Percentiles rank a stretch among this genome's conserved stretches.
These are phyloP conservation scores for Phaeodactylum tricornutum DNA, from an alignment of 108 stramenopile genomes.

Conservation along the genomic window DNA sequence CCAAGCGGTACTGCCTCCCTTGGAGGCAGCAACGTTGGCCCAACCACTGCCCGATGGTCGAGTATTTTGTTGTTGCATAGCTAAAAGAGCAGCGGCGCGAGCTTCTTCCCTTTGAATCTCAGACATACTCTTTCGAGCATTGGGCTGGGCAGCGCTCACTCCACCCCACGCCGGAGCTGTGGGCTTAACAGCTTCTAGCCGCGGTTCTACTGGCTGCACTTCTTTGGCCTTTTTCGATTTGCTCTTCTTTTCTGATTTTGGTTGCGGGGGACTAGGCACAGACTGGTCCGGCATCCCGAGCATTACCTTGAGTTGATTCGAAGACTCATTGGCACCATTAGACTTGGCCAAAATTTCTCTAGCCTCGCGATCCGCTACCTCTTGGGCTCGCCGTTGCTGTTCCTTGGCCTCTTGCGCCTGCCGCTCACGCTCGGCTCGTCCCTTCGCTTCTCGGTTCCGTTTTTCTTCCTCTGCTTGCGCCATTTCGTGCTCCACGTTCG, in stretches of 20 bases:
- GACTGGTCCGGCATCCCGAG: slow-evolving; percentile 48
- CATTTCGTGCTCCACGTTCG: slow-evolving; percentile 1
- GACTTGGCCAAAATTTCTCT: background rate
- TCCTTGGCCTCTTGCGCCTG: slow-evolving; percentile 17
- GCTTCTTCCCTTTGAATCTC: slow-evolving; percentile 89
- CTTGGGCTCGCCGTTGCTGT: slow-evolving; percentile 10
- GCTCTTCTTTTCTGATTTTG: slow-evolving; percentile 13
- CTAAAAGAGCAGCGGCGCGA: slow-evolving; percentile 45
- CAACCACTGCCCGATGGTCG: slow-evolving; percentile 57
- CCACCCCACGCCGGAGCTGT: slow-evolving; percentile 74
- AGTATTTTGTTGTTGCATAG: slow-evolving; percentile 32
- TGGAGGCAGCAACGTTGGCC: slow-evolving; percentile 69
- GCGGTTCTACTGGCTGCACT: slow-evolving; percentile 7
- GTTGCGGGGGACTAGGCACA: background rate
- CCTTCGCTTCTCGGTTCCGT: slow-evolving; percentile 4
- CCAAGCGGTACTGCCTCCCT: slow-evolving; percentile 51
- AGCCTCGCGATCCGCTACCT: slow-evolving; percentile 5
- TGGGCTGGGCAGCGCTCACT: slow-evolving; percentile 18
- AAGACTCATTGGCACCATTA: slow-evolving; percentile 45
- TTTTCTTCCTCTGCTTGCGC: slow-evolving; percentile 13
- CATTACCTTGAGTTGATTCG: slow-evolving; percentile 80
- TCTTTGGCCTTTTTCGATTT: slow-evolving; percentile 24
- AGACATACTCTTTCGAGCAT: slow-evolving; percentile 60
- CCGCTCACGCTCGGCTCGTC: slow-evolving; percentile 23
- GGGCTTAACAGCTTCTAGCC: slow-evolving; percentile 9